phyloP scores from a whole-genome alignment of 2,329 filamentous ascomycete genomes.

The Diaporthe helianthi region DNA sequence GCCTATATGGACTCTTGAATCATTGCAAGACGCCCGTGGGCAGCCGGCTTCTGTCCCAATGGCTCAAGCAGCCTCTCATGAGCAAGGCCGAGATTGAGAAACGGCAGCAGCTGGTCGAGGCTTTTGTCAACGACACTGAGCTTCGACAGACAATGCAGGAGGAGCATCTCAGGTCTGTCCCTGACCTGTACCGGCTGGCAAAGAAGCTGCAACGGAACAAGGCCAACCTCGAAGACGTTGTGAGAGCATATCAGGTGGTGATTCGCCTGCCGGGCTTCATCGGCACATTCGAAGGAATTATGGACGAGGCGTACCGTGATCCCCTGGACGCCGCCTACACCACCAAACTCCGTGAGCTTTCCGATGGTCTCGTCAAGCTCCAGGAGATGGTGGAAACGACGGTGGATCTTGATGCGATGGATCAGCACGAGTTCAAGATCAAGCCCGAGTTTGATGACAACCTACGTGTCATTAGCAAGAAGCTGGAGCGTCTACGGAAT shows the following conservation, averaged over 20 bases:
- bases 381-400: conserved; percentile 99
- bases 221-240: conserved; percentile 94
- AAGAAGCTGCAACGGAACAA: conserved; percentile 94
- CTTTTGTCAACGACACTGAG: conserved; percentile 92
- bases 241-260: conserved; percentile 91
- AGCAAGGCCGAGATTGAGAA: conserved; percentile 86
- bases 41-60: conserved; percentile 88
- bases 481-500: conserved; percentile 81
- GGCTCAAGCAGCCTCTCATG: conserved; percentile 98
- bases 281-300: conserved; percentile 86
- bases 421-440: conserved; percentile 98
- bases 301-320: conserved; percentile 92
- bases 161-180: conserved; percentile 89
- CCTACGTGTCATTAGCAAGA: conserved; percentile 85
- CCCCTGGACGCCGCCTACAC: conserved; percentile 89
- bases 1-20: conserved; percentile 89
- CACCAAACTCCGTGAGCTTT: conserved; percentile 77
- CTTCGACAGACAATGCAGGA: conserved; percentile 96
- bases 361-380: conserved; percentile 81
- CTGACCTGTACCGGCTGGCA: conserved; percentile 89
- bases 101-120: conserved; percentile 92
- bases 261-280: conserved; percentile 92
- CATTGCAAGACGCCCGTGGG: conserved; percentile 97
- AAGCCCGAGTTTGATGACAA: conserved; percentile 97
- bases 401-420: conserved; percentile 91